Evolutionary conservation across 208 protist genomes (phyloP).

Genomic region (Zelonia costaricensis): DNA sequence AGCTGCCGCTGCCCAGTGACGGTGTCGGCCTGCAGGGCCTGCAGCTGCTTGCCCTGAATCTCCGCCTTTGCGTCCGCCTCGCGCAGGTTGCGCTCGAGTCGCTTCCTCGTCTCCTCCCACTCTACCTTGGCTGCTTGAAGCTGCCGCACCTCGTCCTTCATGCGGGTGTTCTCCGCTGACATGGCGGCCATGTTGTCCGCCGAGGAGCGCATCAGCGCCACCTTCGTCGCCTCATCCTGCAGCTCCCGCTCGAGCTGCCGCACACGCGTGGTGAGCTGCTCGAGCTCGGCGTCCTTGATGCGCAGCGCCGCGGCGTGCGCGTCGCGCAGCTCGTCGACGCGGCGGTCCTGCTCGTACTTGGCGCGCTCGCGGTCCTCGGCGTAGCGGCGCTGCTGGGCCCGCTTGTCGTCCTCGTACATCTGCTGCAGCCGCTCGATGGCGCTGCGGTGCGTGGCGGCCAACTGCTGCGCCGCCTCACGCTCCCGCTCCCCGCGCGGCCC

Average conservation of each 20-base stretch:
- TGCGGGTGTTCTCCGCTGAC: constrained; percentile 25
- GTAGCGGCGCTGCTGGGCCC: constrained; percentile 44
- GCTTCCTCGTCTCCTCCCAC: constrained; percentile 38
- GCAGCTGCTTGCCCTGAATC: constrained; percentile 41
- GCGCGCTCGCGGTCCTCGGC: constrained; percentile 61
- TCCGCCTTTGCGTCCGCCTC: constrained; percentile 48
- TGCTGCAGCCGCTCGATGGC: constrained; percentile 59
- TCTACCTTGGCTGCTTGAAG: constrained; percentile 41
- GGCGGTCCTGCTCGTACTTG: constrained; percentile 42
- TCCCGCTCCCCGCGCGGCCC: constrained; percentile 19
- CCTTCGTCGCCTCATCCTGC: constrained; percentile 51
- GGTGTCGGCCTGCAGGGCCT: constrained; percentile 49
- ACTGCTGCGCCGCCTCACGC: constrained; percentile 35
- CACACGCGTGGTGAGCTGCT: constrained; percentile 39
- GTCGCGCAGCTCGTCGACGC: constrained; percentile 52
- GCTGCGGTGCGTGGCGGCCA: constrained; percentile 51
- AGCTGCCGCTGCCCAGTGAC: constrained; percentile 24
- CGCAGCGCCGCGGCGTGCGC: constrained; percentile 44
- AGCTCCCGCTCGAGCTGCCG: constrained; percentile 49
- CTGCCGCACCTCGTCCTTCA: constrained; percentile 64
- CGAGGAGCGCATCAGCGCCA: constrained; percentile 19
- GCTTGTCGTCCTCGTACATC: constrained; percentile 80
- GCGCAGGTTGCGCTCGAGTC: constrained; percentile 50
- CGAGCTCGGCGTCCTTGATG: constrained; percentile 39
- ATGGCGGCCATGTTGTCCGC: constrained; percentile 6